Evolutionary conservation across 164 flowering plant species (phyloP), one percentile per base, ranked within the genome.

Genomic region (Protea cynaroides): DNA sequence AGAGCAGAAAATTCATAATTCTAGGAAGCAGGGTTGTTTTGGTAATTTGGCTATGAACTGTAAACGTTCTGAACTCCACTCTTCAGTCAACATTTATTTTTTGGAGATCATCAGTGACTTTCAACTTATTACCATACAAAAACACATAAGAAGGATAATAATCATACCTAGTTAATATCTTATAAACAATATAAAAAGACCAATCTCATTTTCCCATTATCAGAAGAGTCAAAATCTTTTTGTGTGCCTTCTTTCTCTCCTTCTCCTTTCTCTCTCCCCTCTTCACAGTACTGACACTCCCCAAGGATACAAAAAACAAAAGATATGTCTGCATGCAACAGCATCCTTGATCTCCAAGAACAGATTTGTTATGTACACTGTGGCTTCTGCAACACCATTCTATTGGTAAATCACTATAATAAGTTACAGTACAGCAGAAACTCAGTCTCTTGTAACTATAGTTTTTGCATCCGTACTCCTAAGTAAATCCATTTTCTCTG

Each of bases 291-390:
- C 38, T 34, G 49, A 43, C 18, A 34, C 18, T 44, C 47, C n/a
- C n/a, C n/a, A n/a, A n/a, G n/a, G n/a, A n/a, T n/a, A n/a, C 34
- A 29, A 29, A 29, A 3, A 29, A 25, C 4, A 55, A n/a, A 72
- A 50, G 11, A 85, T 29, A 29, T 88, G 95, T 78, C 94, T 55
- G 24, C 86, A 55, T 69, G 80, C 58, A 80, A 83, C 63, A 80
- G 78, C 59, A 72, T 83, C 23, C 76, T 88, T 75, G 86, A 86
- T 69, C 77, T 78, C 52, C 76, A 86, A 53, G 94, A 87, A 19
- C 88, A 89, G 70, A 81, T 92, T 62, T 89, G 95, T 81, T 86
- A 89, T 69, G 96, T 89, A 1, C 87, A 88, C 72, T 92, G 98
- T 75, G 87, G 92, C 51, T 82, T 77, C 69, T 92, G 98, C 82